Evolutionary conservation across 371 early-diverging fungal genomes (phyloP), one percentile per base, ranked within the genome.

Genomic region (Syncephalastrum monosporum): DNA sequence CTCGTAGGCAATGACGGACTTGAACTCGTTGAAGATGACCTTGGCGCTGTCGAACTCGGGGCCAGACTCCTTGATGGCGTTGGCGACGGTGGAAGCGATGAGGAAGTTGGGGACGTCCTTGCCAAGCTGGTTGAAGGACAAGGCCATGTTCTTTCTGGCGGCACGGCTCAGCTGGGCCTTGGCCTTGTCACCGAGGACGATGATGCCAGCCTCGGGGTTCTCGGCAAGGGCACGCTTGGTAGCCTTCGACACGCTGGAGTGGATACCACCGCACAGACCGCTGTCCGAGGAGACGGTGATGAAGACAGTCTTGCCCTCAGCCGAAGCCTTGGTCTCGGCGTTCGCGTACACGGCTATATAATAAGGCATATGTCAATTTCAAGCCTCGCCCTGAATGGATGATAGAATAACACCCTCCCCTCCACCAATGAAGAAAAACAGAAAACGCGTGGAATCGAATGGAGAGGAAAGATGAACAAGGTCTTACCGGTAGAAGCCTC

Each of bases 251-350:
- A 99, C 90, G 65, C 91, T 89, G 64, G 91, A 90, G 90, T 99
- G 98, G 73, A 98, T 94, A 87, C 96, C 97, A 77, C 98, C 97
- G 83, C 99, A 98, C 41, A 99, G 90, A 82, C 99, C 99, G 83
- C 95, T 90, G 83, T 99, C 99, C 48, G 96, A 96, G 27, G 96
- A 95, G 51, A 89, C 77, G 41, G 94, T 90, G 55, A 99, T 75
- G 75, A 87, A 81, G 61, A 90, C 70, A 41, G 82, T 72, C 61
- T 82, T 83, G 58, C 74, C 82, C 15, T 71, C 75, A 50, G 82
- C 85, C 59, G 79, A 68, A 63, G 81, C 72, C 59, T 71, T 72
- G 56, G 91, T 86, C 55, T 91, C 91, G 61, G 92, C 84, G 79
- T 86, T 89, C 68, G 84, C 61, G 79, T 86, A 87, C 60, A 95